Conservation (phyloP, 2,329 filamentous ascomycete genomes). For the Ambrosiella cleistominuta region DNA sequence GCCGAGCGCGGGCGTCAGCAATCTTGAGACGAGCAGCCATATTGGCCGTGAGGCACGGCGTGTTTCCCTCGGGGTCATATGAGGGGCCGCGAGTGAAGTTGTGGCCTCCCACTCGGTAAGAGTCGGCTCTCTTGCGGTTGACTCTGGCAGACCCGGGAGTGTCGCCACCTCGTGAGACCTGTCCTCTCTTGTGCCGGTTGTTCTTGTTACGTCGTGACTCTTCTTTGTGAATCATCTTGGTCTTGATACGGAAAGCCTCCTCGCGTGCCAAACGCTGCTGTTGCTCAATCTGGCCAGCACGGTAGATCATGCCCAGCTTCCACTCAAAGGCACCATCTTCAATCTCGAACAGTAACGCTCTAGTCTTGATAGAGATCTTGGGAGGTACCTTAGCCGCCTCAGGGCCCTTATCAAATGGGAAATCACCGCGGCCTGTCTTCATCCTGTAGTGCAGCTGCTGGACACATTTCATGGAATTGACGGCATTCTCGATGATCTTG, state of each 20-base stretch:
- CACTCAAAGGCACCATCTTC: constrained; percentile 96
- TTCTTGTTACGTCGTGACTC: constrained; percentile 40
- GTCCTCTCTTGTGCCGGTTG: constrained; percentile 25
- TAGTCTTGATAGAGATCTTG: constrained; percentile 65
- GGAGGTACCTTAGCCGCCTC: constrained; percentile 77
- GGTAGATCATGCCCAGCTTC: constrained; percentile 89
- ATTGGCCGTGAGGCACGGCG: constrained; percentile 19
- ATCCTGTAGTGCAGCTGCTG: constrained; percentile 90
- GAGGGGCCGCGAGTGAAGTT: constrained; percentile 39
- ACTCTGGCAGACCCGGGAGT: constrained; percentile 7
- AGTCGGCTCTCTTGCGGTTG: constrained; percentile 27
- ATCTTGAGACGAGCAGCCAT: constrained; percentile 29
- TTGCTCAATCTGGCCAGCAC: constrained; percentile 74
- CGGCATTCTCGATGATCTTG: constrained; percentile 81
- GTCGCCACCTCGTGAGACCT: neutral
- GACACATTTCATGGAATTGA: constrained; percentile 72
- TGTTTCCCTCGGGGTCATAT: constrained; percentile 66
- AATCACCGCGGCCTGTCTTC: constrained; percentile 60
- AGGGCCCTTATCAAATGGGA: constrained; percentile 69
- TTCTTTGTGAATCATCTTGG: constrained; percentile 65
- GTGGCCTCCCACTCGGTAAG: constrained; percentile 18
- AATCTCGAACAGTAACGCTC: constrained; percentile 73
- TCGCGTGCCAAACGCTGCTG: constrained; percentile 76
- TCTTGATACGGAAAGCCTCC: constrained; percentile 75
- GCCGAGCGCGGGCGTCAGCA: constrained; percentile 54